Evolutionary conservation across 2,329 filamentous ascomycete species (phyloP), one percentile per base, ranked within the genome.

Genomic region (Fusarium newnesense): DNA sequence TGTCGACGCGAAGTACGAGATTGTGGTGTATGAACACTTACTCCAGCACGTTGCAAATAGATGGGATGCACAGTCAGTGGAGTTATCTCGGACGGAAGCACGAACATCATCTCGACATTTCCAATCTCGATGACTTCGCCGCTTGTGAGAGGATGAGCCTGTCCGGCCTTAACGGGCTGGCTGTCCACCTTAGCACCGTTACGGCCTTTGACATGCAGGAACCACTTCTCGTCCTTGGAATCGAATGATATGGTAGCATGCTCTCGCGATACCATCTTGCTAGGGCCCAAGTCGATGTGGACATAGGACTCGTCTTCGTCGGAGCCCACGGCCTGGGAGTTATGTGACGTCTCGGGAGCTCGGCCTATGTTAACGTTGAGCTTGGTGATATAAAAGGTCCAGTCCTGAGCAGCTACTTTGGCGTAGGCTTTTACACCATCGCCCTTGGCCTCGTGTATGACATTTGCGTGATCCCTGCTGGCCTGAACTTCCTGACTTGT

Each of bases 21-120:
- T 59, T 79, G 79, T 28, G 77, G 75, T 9, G 76, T 75, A 11
- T 80, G 76, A n/a, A 72, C 59, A 53, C 83, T 80, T 37, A 91
- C 84, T 32, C 90, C 87, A 37, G 92, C 91, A 50, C 93, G 90
- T 75, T 93, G 89, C 21, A 93, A 87, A 79, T 93, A 95, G 77
- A 84, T 89, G 28, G 87, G 87, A 78, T 93, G 89, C 68, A 97
- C 91, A 52, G 89, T 86, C 32, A 95, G 87, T 30, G 90, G 89
- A 63, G 85, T 86, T 50, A 90, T 86, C 74, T 93, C 92, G 30
- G 90, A 90, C 1, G 96, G 96, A n/a, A 97, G 89, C 53, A 98
- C 94, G 82, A 99, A 99, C 87, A 98, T 96, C 96, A 99, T 99
- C 84, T 99, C 96, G 2, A 96, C 93, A 60, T 94, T 94, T 76